phyloP scores from a whole-genome alignment of 2,329 filamentous ascomycete species.

The Trichoderma atroviride region DNA sequence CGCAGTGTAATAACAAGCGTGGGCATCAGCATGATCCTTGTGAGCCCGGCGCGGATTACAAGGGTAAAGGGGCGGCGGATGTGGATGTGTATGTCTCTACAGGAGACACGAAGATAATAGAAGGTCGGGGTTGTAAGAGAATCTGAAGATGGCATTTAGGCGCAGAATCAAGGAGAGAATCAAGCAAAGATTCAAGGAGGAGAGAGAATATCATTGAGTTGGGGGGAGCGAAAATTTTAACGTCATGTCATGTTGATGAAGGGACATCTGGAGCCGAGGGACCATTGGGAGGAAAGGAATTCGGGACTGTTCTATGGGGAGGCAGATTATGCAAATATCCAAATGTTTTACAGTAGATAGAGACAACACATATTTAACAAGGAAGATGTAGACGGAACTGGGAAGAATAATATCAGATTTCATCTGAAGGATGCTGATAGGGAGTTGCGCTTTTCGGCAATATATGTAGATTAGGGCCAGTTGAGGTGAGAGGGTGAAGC shows the following conservation, averaged over 20 bases:
- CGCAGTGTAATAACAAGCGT: background rate
- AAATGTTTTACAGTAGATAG: conserved; percentile 24
- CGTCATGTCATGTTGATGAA: conserved; percentile 22
- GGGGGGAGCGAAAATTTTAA: conserved; percentile 11
- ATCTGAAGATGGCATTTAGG: background rate
- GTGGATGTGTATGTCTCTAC: background rate
- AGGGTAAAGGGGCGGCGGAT: background rate
- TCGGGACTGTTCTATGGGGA: conserved; percentile 2
- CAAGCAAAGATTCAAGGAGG: background rate
- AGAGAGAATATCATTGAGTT: background rate
- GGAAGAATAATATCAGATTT: conserved; percentile 11
- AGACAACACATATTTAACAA: conserved; percentile 19
- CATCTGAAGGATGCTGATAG: background rate
- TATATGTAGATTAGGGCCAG: background rate
- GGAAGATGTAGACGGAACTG: conserved; percentile 9
- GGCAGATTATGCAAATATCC: conserved; percentile 23
- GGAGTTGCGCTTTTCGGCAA: background rate
- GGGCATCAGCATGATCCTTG: background rate
- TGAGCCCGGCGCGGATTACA: background rate
- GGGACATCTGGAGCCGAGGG: conserved; percentile 17
- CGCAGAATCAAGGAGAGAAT: conserved; percentile 22
- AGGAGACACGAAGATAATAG: background rate
- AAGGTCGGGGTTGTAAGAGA: conserved; percentile 1
- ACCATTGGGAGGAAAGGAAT: conserved; percentile 6
- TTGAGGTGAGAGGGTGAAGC: background rate